Evolutionary conservation across 2,329 filamentous ascomycete species (phyloP), one percentile per base, ranked within the genome.

Genomic region (Aspergillus floridensis): DNA sequence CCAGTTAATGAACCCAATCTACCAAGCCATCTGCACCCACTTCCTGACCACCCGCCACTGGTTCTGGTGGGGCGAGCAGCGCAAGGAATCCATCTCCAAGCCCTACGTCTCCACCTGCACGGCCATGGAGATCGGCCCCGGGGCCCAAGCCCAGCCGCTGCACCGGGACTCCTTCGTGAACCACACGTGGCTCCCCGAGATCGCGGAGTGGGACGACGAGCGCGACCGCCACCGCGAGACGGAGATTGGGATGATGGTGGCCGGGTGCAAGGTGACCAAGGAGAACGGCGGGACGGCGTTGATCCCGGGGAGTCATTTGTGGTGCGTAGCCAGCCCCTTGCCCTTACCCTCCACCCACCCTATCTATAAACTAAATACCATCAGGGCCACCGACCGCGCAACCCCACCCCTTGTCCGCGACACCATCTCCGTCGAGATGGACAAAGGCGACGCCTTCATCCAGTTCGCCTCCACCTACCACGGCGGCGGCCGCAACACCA

Each of bases 211-310:
- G 48, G 53, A 58, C 10, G 56, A 62, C 47, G 51, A 55, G 1
- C 57, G 64, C 6, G 62, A 67, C 22, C 50, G 50, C 31, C 50
- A 62, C 5, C 59, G 65, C 4, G 67, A 70, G 21, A 58, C 61
- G 2, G 61, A 55, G 12, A 59, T 70, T 26, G 66, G 68, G 2
- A 58, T 68, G 24, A 64, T 72, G n/a, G 62, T 71, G 3, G 69
- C 67, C 0, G 67, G 65, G 4, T 69, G 60, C 7, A 67, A 65
- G 26, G 63, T 66, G 5, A 69, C 65, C 1, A 66, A 62, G 35
- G 65, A 60, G 22, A 74, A 74, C 51, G 72, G 72, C 2, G 71
- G 69, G 6, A 74, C 72, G 14, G 63, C 66, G 46, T 67, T 70
- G 53, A 71, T 72, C n/a, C 70, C 70, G 1, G 63, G 70, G 1